Percentiles rank a stretch among this genome's conserved stretches.
Conservation (phyloP, 208 protist genomes). For the Spongospora subterranea region DNA sequence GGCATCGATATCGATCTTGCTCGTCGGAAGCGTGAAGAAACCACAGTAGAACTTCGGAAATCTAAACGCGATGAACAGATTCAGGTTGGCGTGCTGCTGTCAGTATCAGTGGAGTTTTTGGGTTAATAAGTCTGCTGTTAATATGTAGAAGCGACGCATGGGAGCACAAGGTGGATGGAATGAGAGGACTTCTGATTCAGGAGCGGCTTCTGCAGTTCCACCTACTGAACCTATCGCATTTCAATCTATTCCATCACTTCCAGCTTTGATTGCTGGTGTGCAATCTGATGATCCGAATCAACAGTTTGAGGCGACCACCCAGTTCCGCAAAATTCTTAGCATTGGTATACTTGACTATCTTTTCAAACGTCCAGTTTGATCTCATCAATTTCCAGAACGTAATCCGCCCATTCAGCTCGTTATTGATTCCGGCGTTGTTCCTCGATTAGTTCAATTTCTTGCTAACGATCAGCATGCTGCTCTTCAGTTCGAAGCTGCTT, state of each 20-base stretch:
- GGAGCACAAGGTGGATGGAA: neutral
- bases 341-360: conserved; percentile 72
- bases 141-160: conserved; percentile 40
- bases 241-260: conserved; percentile 70
- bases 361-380: neutral
- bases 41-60: conserved; percentile 73
- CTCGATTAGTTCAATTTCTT: conserved; percentile 90
- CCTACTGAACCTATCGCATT: neutral
- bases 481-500: conserved; percentile 95
- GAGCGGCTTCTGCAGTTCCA: neutral
- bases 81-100: conserved; percentile 58
- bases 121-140: too few relatives aligned
- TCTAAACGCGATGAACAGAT: conserved; percentile 75
- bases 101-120: neutral
- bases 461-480: conserved; percentile 73
- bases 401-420: conserved; percentile 93
- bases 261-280: conserved; percentile 71
- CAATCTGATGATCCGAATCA: conserved; percentile 67
- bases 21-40: conserved; percentile 72
- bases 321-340: conserved; percentile 80
- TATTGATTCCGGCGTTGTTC: conserved; percentile 88
- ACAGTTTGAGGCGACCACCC: conserved; percentile 71
- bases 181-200: neutral
- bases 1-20: conserved; percentile 71
- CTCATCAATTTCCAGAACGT: conserved; percentile 74